These are phyloP conservation scores for Cichorium intybus DNA, from an alignment of 140 eudicot species.

Conservation along the genomic window DNA sequence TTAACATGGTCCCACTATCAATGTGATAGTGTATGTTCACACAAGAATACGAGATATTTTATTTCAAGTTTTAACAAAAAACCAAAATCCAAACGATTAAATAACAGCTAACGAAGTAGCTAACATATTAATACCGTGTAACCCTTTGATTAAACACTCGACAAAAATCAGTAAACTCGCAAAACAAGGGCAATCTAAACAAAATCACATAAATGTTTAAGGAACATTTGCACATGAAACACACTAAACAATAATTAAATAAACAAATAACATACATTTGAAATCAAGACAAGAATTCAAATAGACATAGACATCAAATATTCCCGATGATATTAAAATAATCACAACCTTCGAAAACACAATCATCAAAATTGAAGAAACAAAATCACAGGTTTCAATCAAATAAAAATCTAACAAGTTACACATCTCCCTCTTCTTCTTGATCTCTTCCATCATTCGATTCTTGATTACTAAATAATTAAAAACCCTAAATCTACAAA, in stretches of 20 bases:
- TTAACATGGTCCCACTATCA: too few relatives aligned
- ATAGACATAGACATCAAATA: not conserved
- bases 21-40: too few relatives aligned
- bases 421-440: conserved; percentile 5
- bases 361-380: conserved; percentile 18
- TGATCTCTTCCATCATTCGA: not conserved
- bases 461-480: conserved; percentile 2
- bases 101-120: too few relatives aligned
- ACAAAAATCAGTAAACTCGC: too few relatives aligned
- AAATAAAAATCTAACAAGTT: conserved; percentile 3
- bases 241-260: not conserved
- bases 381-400: conserved; percentile 18
- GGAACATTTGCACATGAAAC: too few relatives aligned
- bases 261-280: not conserved
- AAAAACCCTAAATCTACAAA: conserved; percentile 12
- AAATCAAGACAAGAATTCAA: not conserved
- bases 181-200: too few relatives aligned
- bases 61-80: too few relatives aligned
- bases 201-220: too few relatives aligned
- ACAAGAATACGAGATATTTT: too few relatives aligned
- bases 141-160: too few relatives aligned
- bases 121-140: too few relatives aligned
- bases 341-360: not conserved
- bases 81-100: too few relatives aligned
- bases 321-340: not conserved